Base-by-base conservation (phyloP, 1,284 basidiomycete species). In the Athelia psychrophila region DNA sequence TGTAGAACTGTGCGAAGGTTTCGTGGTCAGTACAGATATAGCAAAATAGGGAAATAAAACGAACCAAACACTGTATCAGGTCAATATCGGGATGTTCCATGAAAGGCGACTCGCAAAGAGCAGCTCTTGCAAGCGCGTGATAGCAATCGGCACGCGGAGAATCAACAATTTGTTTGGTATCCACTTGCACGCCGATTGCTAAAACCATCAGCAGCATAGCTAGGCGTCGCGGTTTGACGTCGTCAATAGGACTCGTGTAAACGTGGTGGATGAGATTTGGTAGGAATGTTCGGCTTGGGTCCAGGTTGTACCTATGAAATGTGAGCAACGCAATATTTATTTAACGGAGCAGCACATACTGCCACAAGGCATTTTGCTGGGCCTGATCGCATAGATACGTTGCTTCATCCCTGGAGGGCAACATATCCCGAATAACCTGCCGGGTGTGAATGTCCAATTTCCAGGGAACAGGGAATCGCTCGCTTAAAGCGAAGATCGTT, bases 41-140 rank as follows among this genome's bases (percentile, higher is more conserved):
- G n/a, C 38, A 18, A 8, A 42, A 5, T 5, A 6, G 27, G 47
- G 1, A 12, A 25, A 10, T 38, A 27, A 42, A 23, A 70, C 78
- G 56, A 64, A 86, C 84, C 63, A 88, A 65, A 3, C 83, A 76
- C 60, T 85, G 81, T 40, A 86, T 73, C 44, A 81, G 78, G 60
- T 85, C 82, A 47, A 86, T 77, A 60, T 83, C 81, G 13, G 85
- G 82, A 54, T 86, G 83, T 58, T 85, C 83, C 73, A 85, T 81
- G 47, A 85, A 71, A 13, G 84, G 83, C 47, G 83, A 83, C 58
- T 87, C 83, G 60, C 85, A 86, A 32, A 88, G 73, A 30, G 83
- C 80, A 4, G 84, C 85, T 47, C 86, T 70, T 2, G 86, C 81
- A 20, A 88, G 75, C 57, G 80, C 79, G 62, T 88, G 83, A 58